Conservation (phyloP, 129 eudicot genomes). For the Chrysanthemum lavandulifolium region DNA sequence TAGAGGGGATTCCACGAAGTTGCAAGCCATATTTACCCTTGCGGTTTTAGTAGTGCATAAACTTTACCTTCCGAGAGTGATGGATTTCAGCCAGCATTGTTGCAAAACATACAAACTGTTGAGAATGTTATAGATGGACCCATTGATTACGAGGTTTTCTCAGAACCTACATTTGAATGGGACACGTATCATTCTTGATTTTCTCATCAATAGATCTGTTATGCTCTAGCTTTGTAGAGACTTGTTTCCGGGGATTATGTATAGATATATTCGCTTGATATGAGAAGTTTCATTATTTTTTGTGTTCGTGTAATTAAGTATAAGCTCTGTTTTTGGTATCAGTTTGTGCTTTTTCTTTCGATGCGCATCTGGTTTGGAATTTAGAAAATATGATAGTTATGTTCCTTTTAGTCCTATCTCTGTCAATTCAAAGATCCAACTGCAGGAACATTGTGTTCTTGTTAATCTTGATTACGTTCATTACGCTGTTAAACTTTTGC, state of each 20-base stretch:
- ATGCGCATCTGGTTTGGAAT: too few relatives aligned
- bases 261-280: slow-evolving; percentile 25
- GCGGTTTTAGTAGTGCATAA: slow-evolving; percentile 72
- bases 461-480: too few relatives aligned
- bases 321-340: not conserved
- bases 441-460: too few relatives aligned
- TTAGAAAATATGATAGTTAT: too few relatives aligned
- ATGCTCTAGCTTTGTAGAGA: slow-evolving; percentile 11
- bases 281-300: slow-evolving; percentile 1
- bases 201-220: slow-evolving; percentile 1
- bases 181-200: slow-evolving; percentile 68
- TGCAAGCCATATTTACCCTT: slow-evolving; percentile 95
- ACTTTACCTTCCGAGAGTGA: slow-evolving; percentile 75
- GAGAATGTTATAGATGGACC: slow-evolving; percentile 81
- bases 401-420: too few relatives aligned
- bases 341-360: not conserved
- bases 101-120: slow-evolving; percentile 83
- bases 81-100: slow-evolving; percentile 64
- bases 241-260: slow-evolving; percentile 22
- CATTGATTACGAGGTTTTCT: slow-evolving; percentile 78
- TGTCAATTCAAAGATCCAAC: too few relatives aligned
- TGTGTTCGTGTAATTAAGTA: slow-evolving; percentile 4
- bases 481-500: too few relatives aligned
- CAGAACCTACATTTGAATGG: slow-evolving; percentile 97
- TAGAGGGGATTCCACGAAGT: slow-evolving; percentile 79